Evolutionary conservation across 2,329 filamentous ascomycete species (phyloP), one percentile per base, ranked within the genome.

Genomic region (Purpureocillium lavendulum): DNA sequence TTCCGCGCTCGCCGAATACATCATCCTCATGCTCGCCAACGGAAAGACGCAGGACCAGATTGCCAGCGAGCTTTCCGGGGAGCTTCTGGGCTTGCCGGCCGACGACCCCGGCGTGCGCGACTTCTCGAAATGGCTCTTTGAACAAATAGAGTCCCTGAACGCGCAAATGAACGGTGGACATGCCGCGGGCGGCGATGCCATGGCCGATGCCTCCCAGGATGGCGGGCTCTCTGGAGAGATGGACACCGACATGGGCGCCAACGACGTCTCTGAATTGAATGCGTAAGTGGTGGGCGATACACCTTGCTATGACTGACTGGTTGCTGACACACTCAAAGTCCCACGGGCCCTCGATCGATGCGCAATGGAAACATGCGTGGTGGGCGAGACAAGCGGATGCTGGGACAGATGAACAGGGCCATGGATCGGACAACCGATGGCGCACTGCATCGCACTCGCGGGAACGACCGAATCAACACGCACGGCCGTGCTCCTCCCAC

Each of bases 21-120:
- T 98, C 50, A 84, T 97, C 43, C 78, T 97, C 47, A 96, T 97
- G 90, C 77, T 98, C 26, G 87, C 87, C 46, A 97, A 96, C 65
- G 87, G 89, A 53, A 96, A 95, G 64, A 88, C 84, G 4, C 83
- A 94, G 59, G 80, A 89, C 37, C 84, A 96, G 58, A 90, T 98
- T 49, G 84, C 88, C 9, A 70, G 77, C 33, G 92, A 98, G 59
- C 78, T 98, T 12, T 84, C 89, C 1, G 84, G 82, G 48, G 92
- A 98, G 53, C 75, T 98, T 32, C 75, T 98, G 3, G 80, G 80
- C 41, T 75, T 96, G 4, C 79, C 80, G 3, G 80, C 87, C 35
- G 88, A 94, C 44, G 90, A 96, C 52, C 79, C 84, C 37, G 82
- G 81, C 48, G 87, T 87, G 7, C 77, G 77, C 45, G 82, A 89